phyloP scores from a whole-genome alignment of 345 rosid genomes.

The Euclidium syriacum region DNA sequence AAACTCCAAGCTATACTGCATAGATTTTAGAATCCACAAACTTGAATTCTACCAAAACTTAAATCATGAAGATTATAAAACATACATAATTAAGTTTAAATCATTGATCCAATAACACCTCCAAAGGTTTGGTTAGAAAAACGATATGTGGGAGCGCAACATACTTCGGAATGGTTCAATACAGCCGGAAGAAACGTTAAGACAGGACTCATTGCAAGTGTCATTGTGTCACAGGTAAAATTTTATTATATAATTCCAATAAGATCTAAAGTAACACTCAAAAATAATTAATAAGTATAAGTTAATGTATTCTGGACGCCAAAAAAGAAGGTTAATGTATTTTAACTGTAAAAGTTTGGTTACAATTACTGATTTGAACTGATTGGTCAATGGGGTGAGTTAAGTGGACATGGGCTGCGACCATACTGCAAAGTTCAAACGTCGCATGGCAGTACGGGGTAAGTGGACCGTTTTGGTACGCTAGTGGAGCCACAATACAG shows the following conservation, averaged over 20 bases:
- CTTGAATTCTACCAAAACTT: too few relatives aligned
- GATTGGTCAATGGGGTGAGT: background rate
- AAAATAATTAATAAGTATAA: too few relatives aligned
- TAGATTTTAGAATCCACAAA: too few relatives aligned
- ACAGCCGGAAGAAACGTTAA: slow-evolving; percentile 95
- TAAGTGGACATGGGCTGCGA: slow-evolving; percentile 99
- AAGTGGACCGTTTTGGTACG: slow-evolving; percentile 98
- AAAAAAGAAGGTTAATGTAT: too few relatives aligned
- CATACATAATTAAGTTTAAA: too few relatives aligned
- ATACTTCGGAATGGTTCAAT: slow-evolving; percentile 97
- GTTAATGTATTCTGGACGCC: too few relatives aligned
- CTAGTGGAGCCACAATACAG: slow-evolving; percentile 95
- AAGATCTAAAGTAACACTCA: too few relatives aligned
- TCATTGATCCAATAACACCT: too few relatives aligned
- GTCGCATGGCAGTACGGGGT: slow-evolving; percentile 94
- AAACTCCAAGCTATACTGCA: too few relatives aligned
- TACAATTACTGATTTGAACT: background rate
- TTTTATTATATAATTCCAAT: background rate
- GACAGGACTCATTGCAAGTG: slow-evolving; percentile 94
- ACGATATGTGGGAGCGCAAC: slow-evolving; percentile 75
- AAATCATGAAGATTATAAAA: too few relatives aligned
- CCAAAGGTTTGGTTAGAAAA: slow-evolving; percentile 93
- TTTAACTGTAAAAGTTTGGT: background rate
- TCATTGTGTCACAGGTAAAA: slow-evolving; percentile 79
- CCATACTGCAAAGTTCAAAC: slow-evolving; percentile 94